phyloP scores from a whole-genome alignment of 78 protist species.

The Monosiga brevicollis region DNA sequence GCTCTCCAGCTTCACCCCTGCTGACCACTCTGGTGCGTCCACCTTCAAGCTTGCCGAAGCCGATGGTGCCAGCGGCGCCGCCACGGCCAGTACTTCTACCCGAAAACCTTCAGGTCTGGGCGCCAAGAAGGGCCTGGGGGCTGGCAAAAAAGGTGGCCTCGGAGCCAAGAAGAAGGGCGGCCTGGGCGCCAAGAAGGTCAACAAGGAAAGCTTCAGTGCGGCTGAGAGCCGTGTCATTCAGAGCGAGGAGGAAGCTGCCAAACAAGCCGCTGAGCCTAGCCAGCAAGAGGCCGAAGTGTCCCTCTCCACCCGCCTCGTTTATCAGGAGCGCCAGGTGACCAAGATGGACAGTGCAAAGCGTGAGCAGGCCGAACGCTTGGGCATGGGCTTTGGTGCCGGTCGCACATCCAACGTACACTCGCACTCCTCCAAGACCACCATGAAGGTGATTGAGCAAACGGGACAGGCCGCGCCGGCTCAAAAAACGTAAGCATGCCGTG shows the following conservation, averaged over 20 bases:
- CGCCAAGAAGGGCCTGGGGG: no score
- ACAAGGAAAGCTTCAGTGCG: neutral
- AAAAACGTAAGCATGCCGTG: no score
- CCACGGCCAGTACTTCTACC: no score
- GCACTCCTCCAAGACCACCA: neutral
- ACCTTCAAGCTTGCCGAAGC: no score
- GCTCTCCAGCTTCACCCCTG: no score
- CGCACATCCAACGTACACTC: neutral
- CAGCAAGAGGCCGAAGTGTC: neutral
- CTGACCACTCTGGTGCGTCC: no score
- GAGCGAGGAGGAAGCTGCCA: neutral
- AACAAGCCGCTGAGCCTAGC: neutral
- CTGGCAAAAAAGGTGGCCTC: no score
- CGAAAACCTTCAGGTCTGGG: no score
- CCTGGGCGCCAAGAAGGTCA: neutral
- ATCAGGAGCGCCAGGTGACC: neutral
- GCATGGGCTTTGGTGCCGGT: neutral
- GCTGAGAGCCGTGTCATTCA: neutral
- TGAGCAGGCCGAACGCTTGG: neutral
- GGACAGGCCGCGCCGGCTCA: neutral
- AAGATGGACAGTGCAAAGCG: neutral
- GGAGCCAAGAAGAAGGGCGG: no score
- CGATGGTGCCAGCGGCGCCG: no score
- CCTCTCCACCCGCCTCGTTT: neutral
- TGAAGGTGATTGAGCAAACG: neutral